Evolutionary conservation across 73 alveolate species (phyloP), one percentile per base, ranked within the genome.

Genomic region (Tetrahymena thermophila): DNA sequence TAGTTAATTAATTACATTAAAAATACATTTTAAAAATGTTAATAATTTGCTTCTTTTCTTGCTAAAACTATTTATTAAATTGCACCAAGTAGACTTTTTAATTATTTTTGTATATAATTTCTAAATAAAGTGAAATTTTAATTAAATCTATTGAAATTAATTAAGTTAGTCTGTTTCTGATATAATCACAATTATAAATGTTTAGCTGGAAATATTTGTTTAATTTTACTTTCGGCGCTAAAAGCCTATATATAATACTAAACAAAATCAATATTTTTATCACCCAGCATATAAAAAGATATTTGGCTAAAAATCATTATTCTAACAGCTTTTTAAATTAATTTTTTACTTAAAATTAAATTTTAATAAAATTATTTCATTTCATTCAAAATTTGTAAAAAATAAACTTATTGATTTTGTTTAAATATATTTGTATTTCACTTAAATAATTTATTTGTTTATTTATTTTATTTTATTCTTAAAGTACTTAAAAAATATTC

Each of bases 161-260:
- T 11, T 50, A 71, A 71, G 17, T 71, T 71, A 71, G 17, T 71
- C 21, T 71, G 37, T 71, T 71, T 71, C 89, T 71, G 89, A 71
- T 71, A 71, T 71, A 71, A 71, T 71, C 35, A 31, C 89, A 71
- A 71, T n/a, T 28, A 31, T 19, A 71, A 71, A 31, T 31, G 37
- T 71, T 71, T 71, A 71, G 89, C 89, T 71, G 31, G 37, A 71
- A 71, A 71, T 14, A 71, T 71, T 71, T 71, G 89, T 71, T 71
- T 71, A 71, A 71, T 71, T 71, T 71, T 71, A 71, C 89, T 71
- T 71, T 71, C 89, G 89, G 89, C 89, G 89, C 89, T 71, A 71
- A 71, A 71, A 4, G 25, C 89, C 89, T 71, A 71, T 71, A 71
- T 71, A 71, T 10, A 19, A 19, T 19, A 11, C 35, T 19, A 28